Evolutionary conservation across 2,329 filamentous ascomycete genomes (phyloP).

Genomic region (Aspergillus sp.): DNA sequence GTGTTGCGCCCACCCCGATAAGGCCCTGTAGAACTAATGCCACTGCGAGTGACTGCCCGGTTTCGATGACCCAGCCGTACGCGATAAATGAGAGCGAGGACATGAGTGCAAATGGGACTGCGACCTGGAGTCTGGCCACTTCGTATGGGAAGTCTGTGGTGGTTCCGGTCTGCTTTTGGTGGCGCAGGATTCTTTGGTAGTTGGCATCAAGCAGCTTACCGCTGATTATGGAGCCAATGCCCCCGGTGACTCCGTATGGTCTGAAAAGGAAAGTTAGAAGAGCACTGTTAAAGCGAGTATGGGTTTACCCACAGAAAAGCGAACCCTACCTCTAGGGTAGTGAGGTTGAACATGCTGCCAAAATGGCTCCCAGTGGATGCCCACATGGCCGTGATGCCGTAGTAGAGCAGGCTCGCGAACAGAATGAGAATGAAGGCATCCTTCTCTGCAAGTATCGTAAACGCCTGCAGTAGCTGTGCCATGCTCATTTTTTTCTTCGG

Average conservation of each 20-base stretch:
- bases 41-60: neutral
- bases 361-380: constrained; percentile 41
- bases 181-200: constrained; percentile 17
- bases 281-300: accelerated
- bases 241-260: constrained; percentile 20
- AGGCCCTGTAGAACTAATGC: neutral
- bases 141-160: constrained; percentile 46
- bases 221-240: constrained; percentile 20
- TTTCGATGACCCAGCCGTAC: constrained; percentile 34
- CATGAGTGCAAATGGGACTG: constrained; percentile 24
- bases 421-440: constrained; percentile 37
- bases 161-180: constrained; percentile 41
- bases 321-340: constrained; percentile 24
- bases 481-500: neutral
- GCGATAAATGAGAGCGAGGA: constrained; percentile 25
- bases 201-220: constrained; percentile 25
- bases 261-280: neutral
- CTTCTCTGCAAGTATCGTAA: constrained; percentile 41
- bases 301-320: constrained; percentile 22
- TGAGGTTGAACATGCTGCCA: constrained; percentile 34
- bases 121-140: constrained; percentile 26
- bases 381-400: constrained; percentile 40
- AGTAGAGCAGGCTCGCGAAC: constrained; percentile 33
- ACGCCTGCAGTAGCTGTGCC: constrained; percentile 27
- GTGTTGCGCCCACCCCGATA: neutral